These are phyloP conservation scores for Starmerella ratchasimensis DNA, from an alignment of 805 yeast genomes.

Conservation along the genomic window DNA sequence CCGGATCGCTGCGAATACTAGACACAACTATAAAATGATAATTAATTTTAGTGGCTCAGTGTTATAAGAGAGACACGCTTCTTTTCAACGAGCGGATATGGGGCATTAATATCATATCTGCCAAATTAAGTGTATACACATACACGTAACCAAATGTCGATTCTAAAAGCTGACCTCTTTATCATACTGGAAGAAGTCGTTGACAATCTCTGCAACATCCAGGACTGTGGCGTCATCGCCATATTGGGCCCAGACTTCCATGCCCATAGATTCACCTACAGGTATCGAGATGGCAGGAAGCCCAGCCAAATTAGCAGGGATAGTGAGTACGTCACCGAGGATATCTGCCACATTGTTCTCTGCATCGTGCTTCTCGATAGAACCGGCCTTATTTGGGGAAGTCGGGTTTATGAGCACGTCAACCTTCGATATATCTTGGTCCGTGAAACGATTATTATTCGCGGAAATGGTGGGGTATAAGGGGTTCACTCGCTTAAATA, in stretches of 20 bases:
- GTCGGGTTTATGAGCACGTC: constrained; percentile 73
- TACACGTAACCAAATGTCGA: background rate
- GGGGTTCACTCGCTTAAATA: constrained; percentile 33
- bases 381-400: constrained; percentile 43
- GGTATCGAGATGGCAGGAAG: constrained; percentile 79
- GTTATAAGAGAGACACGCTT: background rate
- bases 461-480: constrained; percentile 21
- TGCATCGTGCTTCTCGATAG: constrained; percentile 32
- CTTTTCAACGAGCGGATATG: background rate
- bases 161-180: constrained; percentile 3
- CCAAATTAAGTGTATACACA: background rate
- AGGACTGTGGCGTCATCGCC: constrained; percentile 65
- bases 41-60: too few relatives aligned
- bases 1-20: too few relatives aligned
- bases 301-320: constrained; percentile 87
- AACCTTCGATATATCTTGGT: constrained; percentile 24
- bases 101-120: background rate
- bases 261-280: constrained; percentile 30
- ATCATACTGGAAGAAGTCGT: constrained; percentile 8
- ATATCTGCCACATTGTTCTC: constrained; percentile 45
- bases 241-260: constrained; percentile 74
- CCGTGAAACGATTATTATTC: constrained; percentile 11
- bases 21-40: too few relatives aligned
- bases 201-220: constrained; percentile 26
- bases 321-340: constrained; percentile 70